Evolutionary conservation across 139 green algal genomes (phyloP).

Genomic region (Chloropicon primus): DNA sequence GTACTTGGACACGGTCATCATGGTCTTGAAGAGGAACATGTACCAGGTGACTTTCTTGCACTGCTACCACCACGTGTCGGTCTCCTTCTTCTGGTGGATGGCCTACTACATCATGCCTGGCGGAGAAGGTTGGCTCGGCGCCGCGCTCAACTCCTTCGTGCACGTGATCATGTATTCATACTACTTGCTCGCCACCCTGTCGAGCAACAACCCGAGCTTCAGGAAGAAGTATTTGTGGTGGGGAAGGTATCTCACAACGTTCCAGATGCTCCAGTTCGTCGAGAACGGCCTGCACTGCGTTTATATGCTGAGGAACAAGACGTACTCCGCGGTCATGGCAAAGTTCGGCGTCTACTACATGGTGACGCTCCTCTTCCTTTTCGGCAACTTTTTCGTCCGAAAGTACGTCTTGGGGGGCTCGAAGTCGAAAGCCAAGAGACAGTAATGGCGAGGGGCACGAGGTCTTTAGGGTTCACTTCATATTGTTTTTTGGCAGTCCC

Average conservation of each 20-base stretch:
- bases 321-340: slow-evolving; percentile 32
- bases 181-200: slow-evolving; percentile 39
- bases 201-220: slow-evolving; percentile 30
- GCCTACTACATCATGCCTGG: slow-evolving; percentile 39
- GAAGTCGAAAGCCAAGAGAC: no score
- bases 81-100: slow-evolving; percentile 51
- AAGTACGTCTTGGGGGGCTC: slow-evolving; percentile 3
- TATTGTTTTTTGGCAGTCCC: no score
- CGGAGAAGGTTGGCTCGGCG: slow-evolving; percentile 46
- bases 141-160: slow-evolving; percentile 48
- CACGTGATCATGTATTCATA: slow-evolving; percentile 63
- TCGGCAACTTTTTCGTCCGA: slow-evolving; percentile 37
- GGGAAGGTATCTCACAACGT: slow-evolving; percentile 49
- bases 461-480: no score
- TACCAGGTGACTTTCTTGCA: slow-evolving; percentile 50
- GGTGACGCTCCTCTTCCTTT: slow-evolving; percentile 36
- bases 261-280: slow-evolving; percentile 40
- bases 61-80: slow-evolving; percentile 55
- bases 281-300: slow-evolving; percentile 32
- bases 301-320: slow-evolving; percentile 20
- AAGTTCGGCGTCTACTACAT: slow-evolving; percentile 42
- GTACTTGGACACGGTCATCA: slow-evolving; percentile 56
- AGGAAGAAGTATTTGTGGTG: slow-evolving; percentile 53
- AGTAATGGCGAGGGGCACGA: no score
- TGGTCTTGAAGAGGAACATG: slow-evolving; percentile 53